Evolutionary conservation across 441 rosid species (phyloP).

Genomic region (Mallotus repandus): DNA sequence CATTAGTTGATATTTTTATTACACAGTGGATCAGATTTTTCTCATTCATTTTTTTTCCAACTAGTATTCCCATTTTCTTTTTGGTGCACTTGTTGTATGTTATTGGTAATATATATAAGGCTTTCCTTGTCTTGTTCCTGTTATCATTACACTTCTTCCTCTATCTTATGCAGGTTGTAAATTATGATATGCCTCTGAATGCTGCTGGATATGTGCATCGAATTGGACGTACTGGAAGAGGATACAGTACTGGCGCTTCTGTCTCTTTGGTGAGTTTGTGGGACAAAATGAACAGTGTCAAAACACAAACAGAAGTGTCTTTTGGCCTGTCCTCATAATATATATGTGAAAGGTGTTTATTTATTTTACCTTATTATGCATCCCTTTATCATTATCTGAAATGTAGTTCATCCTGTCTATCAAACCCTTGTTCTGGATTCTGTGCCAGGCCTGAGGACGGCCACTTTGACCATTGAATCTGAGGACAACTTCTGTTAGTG

Average conservation of each 20-base stretch:
- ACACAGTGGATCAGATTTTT: no score
- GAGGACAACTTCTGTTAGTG: neutral
- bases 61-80: neutral
- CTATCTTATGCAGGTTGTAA: slow-evolving; percentile 61
- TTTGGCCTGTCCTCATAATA: neutral
- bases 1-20: neutral
- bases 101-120: neutral
- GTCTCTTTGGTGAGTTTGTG: slow-evolving; percentile 74
- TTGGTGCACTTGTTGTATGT: neutral
- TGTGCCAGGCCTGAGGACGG: neutral
- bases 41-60: neutral
- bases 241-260: slow-evolving; percentile 69
- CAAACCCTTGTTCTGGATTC: neutral
- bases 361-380: neutral
- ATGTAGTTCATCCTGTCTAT: neutral
- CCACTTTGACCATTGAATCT: neutral
- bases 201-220: slow-evolving; percentile 84
- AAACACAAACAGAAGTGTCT: neutral
- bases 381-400: neutral
- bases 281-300: slow-evolving; percentile 7
- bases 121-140: slow-evolving; percentile 5
- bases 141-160: slow-evolving; percentile 10
- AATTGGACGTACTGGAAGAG: slow-evolving; percentile 98
- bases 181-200: slow-evolving; percentile 80
- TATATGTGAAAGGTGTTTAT: neutral